These are phyloP conservation scores for Ascomycota sp. DNA, from an alignment of 2,329 filamentous ascomycete species.

Conservation along the genomic window DNA sequence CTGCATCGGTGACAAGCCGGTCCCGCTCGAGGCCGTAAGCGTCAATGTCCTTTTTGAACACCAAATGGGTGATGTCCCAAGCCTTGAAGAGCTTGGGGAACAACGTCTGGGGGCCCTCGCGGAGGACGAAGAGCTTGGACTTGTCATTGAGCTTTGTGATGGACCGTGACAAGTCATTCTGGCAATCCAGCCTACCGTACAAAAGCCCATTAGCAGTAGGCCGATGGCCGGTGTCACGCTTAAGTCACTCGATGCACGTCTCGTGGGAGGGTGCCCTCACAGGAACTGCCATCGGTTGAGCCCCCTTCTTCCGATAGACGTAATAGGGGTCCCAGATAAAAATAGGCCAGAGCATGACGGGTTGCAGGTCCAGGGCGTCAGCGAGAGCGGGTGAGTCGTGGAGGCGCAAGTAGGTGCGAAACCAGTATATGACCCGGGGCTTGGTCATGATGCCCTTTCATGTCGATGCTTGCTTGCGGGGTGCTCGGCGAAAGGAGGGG, in stretches of 20 bases:
- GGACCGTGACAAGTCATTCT: slow-evolving; percentile 45
- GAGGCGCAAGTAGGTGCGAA: slow-evolving; percentile 56
- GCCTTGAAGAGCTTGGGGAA: slow-evolving; percentile 52
- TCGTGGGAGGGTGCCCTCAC: no score
- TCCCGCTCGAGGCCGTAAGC: slow-evolving; percentile 49
- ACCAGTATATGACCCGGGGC: slow-evolving; percentile 49
- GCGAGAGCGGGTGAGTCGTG: slow-evolving; percentile 58
- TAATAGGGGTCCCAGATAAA: slow-evolving; percentile 73
- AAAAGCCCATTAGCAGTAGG: no score
- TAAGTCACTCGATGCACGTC: no score
- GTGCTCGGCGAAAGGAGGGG: not conserved
- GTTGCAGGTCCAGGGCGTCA: slow-evolving; percentile 49
- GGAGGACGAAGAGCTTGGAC: slow-evolving; percentile 50
- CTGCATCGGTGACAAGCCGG: slow-evolving; percentile 33
- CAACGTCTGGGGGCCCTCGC: slow-evolving; percentile 51
- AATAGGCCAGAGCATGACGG: slow-evolving; percentile 49
- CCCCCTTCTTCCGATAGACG: slow-evolving; percentile 50
- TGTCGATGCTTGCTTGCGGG: not conserved
- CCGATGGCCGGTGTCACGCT: no score
- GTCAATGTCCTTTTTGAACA: slow-evolving; percentile 65
- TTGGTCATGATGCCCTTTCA: slow-evolving; percentile 9
- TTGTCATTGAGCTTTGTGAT: slow-evolving; percentile 50
- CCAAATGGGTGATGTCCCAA: slow-evolving; percentile 56
- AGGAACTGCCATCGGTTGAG: slow-evolving; percentile 59
- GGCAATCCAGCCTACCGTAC: slow-evolving; percentile 48